Evolutionary conservation across 2,329 filamentous ascomycete genomes (phyloP).

Genomic region (Teratosphaeria zuluensis): DNA sequence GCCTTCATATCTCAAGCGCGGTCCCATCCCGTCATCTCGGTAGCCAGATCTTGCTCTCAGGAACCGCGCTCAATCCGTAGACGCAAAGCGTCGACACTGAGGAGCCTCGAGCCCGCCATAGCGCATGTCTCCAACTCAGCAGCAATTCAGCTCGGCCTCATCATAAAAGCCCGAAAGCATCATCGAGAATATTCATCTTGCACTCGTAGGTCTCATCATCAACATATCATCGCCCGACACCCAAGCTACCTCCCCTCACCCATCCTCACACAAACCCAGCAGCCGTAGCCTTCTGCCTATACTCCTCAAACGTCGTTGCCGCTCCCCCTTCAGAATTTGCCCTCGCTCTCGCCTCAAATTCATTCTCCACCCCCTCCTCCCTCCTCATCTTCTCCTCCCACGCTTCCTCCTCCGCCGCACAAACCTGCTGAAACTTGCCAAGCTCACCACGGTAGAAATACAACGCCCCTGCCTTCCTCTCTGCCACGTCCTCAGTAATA

Average conservation of each 20-base stretch:
- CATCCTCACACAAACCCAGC: conserved; percentile 18
- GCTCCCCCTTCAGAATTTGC: conserved; percentile 19
- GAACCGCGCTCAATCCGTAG: too few species aligned
- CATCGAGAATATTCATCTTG: too few species aligned
- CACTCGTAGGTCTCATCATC: neutral
- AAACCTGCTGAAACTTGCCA: conserved; percentile 28
- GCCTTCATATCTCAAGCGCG: too few species aligned
- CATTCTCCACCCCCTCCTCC: conserved; percentile 19
- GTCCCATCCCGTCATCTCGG: too few species aligned
- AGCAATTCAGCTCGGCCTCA: too few species aligned
- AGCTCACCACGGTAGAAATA: conserved; percentile 34
- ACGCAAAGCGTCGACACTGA: too few species aligned
- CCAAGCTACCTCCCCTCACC: neutral
- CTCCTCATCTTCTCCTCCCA: conserved; percentile 32
- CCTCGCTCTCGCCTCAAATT: conserved; percentile 18
- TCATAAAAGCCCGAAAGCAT: too few species aligned
- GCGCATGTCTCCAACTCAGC: too few species aligned
- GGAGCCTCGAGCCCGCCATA: too few species aligned
- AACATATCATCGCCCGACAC: neutral
- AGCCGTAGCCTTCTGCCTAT: conserved; percentile 32
- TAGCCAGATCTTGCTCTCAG: too few species aligned
- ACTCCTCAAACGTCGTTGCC: conserved; percentile 37
- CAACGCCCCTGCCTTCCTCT: conserved; percentile 30
- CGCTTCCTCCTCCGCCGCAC: conserved; percentile 36
- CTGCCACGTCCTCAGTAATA: conserved; percentile 36